These are phyloP conservation scores for Boletales sp. DNA, from an alignment of 768 basidiomycete genomes.

Conservation along the genomic window DNA sequence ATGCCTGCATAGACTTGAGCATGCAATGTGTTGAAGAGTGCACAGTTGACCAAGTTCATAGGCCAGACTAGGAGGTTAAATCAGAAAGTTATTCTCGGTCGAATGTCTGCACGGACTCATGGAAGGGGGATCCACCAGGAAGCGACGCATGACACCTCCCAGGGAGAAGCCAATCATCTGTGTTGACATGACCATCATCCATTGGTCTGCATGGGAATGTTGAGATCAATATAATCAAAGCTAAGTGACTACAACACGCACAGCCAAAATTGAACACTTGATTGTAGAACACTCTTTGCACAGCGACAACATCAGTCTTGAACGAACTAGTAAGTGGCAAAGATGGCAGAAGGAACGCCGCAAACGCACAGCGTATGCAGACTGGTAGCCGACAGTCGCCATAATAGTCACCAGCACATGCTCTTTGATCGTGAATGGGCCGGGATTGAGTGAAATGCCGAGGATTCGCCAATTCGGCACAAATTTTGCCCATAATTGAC, in stretches of 20 bases:
- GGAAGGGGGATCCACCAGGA: slow-evolving; percentile 60
- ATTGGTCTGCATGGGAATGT: slow-evolving; percentile 38
- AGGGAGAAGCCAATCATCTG: slow-evolving; percentile 66
- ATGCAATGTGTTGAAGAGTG: slow-evolving; percentile 74
- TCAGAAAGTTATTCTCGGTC: neutral
- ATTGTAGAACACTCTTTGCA: slow-evolving; percentile 66
- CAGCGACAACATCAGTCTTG: slow-evolving; percentile 66
- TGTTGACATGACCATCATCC: slow-evolving; percentile 67
- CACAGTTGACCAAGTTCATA: slow-evolving; percentile 63
- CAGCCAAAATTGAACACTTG: slow-evolving; percentile 52
- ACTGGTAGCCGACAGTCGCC: slow-evolving; percentile 44
- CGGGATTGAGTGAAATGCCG: slow-evolving; percentile 65
- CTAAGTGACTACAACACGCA: slow-evolving; percentile 15
- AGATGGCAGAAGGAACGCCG: neutral
- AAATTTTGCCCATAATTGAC: slow-evolving; percentile 54
- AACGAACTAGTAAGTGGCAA: neutral
- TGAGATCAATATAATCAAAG: neutral
- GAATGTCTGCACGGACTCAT: slow-evolving; percentile 45
- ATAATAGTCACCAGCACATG: slow-evolving; percentile 71
- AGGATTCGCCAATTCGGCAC: slow-evolving; percentile 52
- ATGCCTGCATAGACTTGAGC: slow-evolving; percentile 48
- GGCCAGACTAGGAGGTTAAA: slow-evolving; percentile 62
- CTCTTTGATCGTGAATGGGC: slow-evolving; percentile 75
- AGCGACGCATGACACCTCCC: slow-evolving; percentile 57
- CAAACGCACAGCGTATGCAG: slow-evolving; percentile 18